A percentile compares a stretch with the other conserved stretches of the same genome.
Evolutionary conservation across 1,284 basidiomycete genomes (phyloP).

Genomic region (Hemileia vastatrix): DNA sequence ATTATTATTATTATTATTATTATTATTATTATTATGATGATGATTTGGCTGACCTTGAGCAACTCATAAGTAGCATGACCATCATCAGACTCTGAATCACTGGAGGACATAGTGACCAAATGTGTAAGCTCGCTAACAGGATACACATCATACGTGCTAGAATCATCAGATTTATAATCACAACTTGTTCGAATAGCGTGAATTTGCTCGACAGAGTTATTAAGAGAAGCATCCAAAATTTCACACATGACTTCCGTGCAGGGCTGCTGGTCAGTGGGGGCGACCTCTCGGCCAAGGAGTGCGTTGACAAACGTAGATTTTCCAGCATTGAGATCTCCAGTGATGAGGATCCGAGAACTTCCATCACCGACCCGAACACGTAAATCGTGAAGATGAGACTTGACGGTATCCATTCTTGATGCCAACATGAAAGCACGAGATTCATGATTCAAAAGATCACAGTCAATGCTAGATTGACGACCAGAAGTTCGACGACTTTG

Average conservation of each 20-base stretch:
- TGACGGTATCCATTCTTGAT: constrained; percentile 6
- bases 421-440: constrained; percentile 11
- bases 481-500: constrained; percentile 13
- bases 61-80: constrained; percentile 16
- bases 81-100: constrained; percentile 51
- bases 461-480: neutral
- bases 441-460: constrained; percentile 9
- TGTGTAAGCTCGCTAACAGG: constrained; percentile 64
- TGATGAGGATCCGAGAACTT: constrained; percentile 91
- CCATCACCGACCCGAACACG: constrained; percentile 78
- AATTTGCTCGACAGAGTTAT: constrained; percentile 64
- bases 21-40: too few species aligned
- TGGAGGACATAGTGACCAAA: constrained; percentile 62
- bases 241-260: constrained; percentile 97
- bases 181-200: constrained; percentile 54
- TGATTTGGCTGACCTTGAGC: neutral
- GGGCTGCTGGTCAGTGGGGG: constrained; percentile 97
- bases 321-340: constrained; percentile 97
- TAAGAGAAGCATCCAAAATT: constrained; percentile 85
- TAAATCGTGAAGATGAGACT: constrained; percentile 67
- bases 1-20: too few species aligned
- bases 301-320: constrained; percentile 98
- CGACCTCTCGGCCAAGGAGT: constrained; percentile 72
- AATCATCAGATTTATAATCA: constrained; percentile 63
- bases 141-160: constrained; percentile 64